phyloP scores from a whole-genome alignment of 192 early-diverging fungal species.

The Backusella westeae region DNA sequence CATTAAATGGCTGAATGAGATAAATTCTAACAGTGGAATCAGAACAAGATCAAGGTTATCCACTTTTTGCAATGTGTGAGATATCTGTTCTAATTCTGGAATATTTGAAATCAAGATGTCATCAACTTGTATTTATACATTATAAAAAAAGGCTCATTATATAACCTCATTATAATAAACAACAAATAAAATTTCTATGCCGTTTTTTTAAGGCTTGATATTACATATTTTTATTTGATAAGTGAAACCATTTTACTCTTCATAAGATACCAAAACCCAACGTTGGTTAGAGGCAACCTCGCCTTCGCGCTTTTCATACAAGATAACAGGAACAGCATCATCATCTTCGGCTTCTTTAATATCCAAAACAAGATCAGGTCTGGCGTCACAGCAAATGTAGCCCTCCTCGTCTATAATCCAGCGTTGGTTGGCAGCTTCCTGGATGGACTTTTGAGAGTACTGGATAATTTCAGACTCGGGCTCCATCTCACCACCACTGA shows the following conservation, averaged over 20 bases:
- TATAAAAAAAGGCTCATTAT: too few relatives aligned
- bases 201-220: not conserved
- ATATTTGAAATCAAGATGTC: too few relatives aligned
- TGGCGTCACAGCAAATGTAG: conserved; percentile 12
- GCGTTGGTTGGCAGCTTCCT: conserved; percentile 18
- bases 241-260: not conserved
- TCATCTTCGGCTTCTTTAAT: conserved; percentile 21
- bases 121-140: too few relatives aligned
- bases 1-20: too few relatives aligned
- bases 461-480: conserved; percentile 14
- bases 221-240: not conserved
- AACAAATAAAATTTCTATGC: not conserved
- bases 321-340: conserved; percentile 15
- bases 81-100: too few relatives aligned
- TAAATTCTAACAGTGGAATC: too few relatives aligned
- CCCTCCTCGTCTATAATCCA: conserved; percentile 22
- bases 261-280: conserved; percentile 14
- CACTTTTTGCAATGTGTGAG: too few relatives aligned
- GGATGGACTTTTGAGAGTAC: conserved; percentile 10
- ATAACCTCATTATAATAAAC: too few relatives aligned
- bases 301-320: conserved; percentile 20
- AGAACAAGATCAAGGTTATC: too few relatives aligned
- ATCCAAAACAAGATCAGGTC: conserved; percentile 20
- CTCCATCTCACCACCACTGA: conserved; percentile 22
- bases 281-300: conserved; percentile 27